These are phyloP conservation scores for Beauveria asiatica DNA, from an alignment of 2,329 filamentous ascomycete species.

Conservation along the genomic window DNA sequence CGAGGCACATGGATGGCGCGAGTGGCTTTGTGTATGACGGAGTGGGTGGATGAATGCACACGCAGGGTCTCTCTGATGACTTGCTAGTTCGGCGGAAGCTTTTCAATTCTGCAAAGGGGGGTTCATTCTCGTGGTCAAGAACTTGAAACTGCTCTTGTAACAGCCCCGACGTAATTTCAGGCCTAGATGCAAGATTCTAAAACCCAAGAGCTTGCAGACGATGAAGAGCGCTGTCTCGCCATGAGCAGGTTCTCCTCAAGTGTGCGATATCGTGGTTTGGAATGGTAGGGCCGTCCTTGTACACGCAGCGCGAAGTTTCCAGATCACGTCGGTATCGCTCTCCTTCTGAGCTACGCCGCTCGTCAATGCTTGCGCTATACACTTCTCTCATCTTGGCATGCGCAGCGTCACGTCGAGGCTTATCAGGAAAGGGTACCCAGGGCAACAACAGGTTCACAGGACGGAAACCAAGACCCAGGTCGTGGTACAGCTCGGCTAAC, in stretches of 20 bases:
- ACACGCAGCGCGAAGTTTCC: slow-evolving; percentile 65
- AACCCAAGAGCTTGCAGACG: slow-evolving; percentile 71
- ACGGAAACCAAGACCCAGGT: slow-evolving; percentile 64
- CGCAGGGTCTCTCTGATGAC: slow-evolving; percentile 64
- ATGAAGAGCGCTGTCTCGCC: slow-evolving; percentile 76
- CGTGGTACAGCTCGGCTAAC: slow-evolving; percentile 69
- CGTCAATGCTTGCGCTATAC: slow-evolving; percentile 63
- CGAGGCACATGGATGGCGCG: slow-evolving; percentile 52
- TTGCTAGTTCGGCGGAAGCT: neutral
- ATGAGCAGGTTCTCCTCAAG: slow-evolving; percentile 82
- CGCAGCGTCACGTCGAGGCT: slow-evolving; percentile 62
- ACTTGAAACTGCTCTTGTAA: slow-evolving; percentile 55
- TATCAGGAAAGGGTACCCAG: slow-evolving; percentile 69
- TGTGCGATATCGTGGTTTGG: slow-evolving; percentile 71
- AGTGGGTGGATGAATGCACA: slow-evolving; percentile 64
- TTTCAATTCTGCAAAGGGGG: neutral
- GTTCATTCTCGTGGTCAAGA: slow-evolving; percentile 30
- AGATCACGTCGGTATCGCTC: slow-evolving; percentile 56
- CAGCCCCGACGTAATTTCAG: slow-evolving; percentile 61
- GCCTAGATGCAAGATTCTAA: slow-evolving; percentile 61
- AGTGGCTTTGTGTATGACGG: slow-evolving; percentile 65
- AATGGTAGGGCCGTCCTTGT: slow-evolving; percentile 62
- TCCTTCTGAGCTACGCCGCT: slow-evolving; percentile 42
- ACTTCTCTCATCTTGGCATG: slow-evolving; percentile 61
- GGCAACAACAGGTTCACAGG: slow-evolving; percentile 78